Conservation (phyloP, 768 basidiomycete genomes). For the Rhodocollybia butyracea region DNA sequence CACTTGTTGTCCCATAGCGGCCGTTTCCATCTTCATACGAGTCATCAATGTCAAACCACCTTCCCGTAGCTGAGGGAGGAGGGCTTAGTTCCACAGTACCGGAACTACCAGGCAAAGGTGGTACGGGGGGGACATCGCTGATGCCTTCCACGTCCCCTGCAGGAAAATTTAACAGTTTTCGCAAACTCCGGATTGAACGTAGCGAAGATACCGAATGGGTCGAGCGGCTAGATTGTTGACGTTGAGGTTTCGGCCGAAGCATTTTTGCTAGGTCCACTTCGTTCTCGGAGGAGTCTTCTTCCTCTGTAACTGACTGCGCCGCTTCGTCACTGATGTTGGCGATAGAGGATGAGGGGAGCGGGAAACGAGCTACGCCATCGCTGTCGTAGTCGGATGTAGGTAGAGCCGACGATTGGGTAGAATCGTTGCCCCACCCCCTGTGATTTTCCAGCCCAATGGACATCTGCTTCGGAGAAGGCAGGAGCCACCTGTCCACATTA, state of each 20-base stretch:
- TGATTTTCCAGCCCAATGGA: too few species aligned
- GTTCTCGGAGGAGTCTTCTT: conserved; percentile 1
- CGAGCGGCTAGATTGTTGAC: not conserved
- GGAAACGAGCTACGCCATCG: not conserved
- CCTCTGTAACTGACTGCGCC: not conserved
- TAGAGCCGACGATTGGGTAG: not conserved
- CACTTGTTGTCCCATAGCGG: not conserved
- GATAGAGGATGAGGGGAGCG: not conserved
- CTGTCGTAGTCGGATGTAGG: not conserved
- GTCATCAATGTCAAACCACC: conserved; percentile 20
- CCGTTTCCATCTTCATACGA: conserved; percentile 3
- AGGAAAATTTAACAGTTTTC: not conserved
- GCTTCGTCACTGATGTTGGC: not conserved
- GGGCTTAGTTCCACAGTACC: not conserved
- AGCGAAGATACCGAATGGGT: not conserved
- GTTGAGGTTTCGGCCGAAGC: conserved; percentile 3
- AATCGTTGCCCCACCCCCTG: not conserved
- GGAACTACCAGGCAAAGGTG: not conserved
- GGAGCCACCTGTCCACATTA: not conserved
- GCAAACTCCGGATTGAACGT: conserved; percentile 1
- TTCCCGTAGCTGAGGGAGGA: not conserved
- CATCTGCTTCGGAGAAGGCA: not conserved
- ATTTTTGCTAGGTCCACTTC: conserved; percentile 3
- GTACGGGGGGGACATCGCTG: not conserved
- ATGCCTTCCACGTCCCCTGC: not conserved